Evolutionary conservation across 768 basidiomycete genomes (phyloP).

Genomic region (Serendipita sp.): DNA sequence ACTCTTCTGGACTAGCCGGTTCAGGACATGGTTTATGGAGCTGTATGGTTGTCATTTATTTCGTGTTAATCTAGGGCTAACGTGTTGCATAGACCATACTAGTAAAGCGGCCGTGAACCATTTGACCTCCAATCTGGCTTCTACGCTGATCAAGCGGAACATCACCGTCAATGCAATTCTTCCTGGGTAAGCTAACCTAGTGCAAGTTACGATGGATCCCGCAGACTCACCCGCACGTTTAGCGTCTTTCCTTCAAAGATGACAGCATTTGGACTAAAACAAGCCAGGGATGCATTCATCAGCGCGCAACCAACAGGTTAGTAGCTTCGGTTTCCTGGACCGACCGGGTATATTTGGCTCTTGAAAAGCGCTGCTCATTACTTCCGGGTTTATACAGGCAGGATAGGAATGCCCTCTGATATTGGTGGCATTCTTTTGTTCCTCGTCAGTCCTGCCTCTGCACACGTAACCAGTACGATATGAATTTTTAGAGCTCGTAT

Average conservation of each 20-base stretch:
- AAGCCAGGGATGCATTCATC: slow-evolving; percentile 35
- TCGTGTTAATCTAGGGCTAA: neutral
- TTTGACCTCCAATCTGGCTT: slow-evolving; percentile 53
- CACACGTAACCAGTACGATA: slow-evolving; percentile 47
- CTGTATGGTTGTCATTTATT: slow-evolving; percentile 26
- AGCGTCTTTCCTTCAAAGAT: slow-evolving; percentile 73
- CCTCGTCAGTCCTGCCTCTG: slow-evolving; percentile 50
- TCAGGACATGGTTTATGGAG: slow-evolving; percentile 56
- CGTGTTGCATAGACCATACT: slow-evolving; percentile 37
- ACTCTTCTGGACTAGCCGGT: slow-evolving; percentile 30
- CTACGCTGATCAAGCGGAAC: slow-evolving; percentile 39
- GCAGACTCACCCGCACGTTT: neutral
- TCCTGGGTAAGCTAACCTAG: slow-evolving; percentile 38
- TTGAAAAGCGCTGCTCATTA: neutral
- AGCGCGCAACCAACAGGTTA: slow-evolving; percentile 49
- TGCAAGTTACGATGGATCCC: neutral
- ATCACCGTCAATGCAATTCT: slow-evolving; percentile 74
- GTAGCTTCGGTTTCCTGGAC: slow-evolving; percentile 4
- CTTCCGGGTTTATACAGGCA: slow-evolving; percentile 26
- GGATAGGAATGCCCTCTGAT: slow-evolving; percentile 46
- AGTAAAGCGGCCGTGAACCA: slow-evolving; percentile 84
- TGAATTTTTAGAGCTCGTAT: too few species aligned
- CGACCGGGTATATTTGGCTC: neutral
- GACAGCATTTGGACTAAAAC: slow-evolving; percentile 56
- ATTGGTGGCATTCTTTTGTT: slow-evolving; percentile 55